phyloP scores from a whole-genome alignment of 1,284 basidiomycete species.

The Malassezia cuniculi region DNA sequence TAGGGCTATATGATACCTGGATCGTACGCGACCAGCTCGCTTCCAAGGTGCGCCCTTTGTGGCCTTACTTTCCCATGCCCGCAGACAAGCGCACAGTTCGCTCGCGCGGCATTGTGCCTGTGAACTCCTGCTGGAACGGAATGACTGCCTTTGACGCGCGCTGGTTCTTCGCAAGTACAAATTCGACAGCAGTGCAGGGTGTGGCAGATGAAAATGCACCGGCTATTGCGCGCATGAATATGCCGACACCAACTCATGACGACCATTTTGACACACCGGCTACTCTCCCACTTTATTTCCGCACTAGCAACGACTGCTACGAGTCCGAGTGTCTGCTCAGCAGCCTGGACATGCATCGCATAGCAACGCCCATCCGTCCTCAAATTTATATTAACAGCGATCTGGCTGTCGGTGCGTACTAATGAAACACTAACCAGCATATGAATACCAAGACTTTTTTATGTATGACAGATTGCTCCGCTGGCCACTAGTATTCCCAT shows the following conservation, averaged over 20 bases:
- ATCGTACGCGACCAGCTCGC: constrained; percentile 19
- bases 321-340: constrained; percentile 53
- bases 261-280: constrained; percentile 16
- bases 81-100: constrained; percentile 42
- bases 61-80: constrained; percentile 51
- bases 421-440: too few species aligned
- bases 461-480: too few species aligned
- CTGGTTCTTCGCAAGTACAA: constrained; percentile 39
- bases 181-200: background rate
- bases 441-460: too few species aligned
- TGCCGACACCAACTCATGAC: background rate
- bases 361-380: constrained; percentile 46
- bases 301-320: constrained; percentile 49
- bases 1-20: constrained; percentile 50
- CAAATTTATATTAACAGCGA: constrained; percentile 50
- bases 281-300: constrained; percentile 48
- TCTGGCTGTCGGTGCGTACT: constrained; percentile 3
- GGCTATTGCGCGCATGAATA: background rate
- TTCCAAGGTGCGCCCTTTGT: constrained; percentile 48
- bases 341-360: constrained; percentile 52
- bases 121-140: constrained; percentile 56
- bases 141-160: constrained; percentile 51
- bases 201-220: background rate
- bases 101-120: constrained; percentile 49
- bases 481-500: too few species aligned